Evolutionary conservation across 345 rosid species (phyloP).

Genomic region (Eucalyptus tenuipes): DNA sequence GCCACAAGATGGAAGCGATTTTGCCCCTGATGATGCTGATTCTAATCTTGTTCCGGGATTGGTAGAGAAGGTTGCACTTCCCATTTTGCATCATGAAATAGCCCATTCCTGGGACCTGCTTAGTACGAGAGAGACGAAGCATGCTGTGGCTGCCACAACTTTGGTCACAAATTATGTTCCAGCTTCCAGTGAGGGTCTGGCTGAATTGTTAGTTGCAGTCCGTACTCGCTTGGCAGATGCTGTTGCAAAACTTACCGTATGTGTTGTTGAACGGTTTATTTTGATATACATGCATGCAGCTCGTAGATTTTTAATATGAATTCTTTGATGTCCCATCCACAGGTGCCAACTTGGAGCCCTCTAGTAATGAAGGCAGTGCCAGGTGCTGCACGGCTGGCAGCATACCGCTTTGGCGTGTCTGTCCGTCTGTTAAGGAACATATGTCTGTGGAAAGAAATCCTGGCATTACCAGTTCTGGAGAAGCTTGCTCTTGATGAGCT

Average conservation of each 20-base stretch:
- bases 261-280: background rate
- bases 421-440: conserved; percentile 83
- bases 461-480: conserved; percentile 69
- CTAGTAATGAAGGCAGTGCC: conserved; percentile 81
- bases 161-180: conserved; percentile 68
- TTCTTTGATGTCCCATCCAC: background rate
- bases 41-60: conserved; percentile 76
- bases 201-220: conserved; percentile 45
- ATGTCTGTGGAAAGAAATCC: conserved; percentile 84
- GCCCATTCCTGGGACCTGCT: conserved; percentile 85
- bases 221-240: conserved; percentile 73
- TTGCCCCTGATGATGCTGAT: conserved; percentile 65
- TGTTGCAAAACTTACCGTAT: conserved; percentile 44
- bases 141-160: conserved; percentile 81
- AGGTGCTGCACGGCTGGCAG: conserved; percentile 66
- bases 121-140: conserved; percentile 60
- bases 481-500: conserved; percentile 79
- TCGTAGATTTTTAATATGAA: background rate
- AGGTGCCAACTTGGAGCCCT: conserved; percentile 92
- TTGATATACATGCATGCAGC: background rate
- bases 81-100: conserved; percentile 75
- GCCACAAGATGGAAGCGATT: conserved; percentile 58
- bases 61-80: conserved; percentile 84
- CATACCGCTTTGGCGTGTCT: conserved; percentile 80
- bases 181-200: conserved; percentile 61